Base-by-base conservation (phyloP, 805 yeast genomes). In the Candida yuanshanica region DNA sequence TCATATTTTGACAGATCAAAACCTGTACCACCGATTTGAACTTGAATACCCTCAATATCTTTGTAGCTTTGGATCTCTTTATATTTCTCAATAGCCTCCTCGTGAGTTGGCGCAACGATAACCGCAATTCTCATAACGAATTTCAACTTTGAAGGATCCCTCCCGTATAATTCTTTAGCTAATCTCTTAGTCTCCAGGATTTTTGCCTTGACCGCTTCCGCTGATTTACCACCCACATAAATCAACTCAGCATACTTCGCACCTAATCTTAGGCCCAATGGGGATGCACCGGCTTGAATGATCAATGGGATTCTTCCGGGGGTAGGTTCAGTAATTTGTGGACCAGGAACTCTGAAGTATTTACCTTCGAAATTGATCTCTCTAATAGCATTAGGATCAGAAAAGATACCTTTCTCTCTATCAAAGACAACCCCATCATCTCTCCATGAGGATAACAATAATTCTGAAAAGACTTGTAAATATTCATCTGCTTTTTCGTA, bases 221-320 rank as follows among this genome's bases (percentile, higher is more conserved):
- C 64, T 20, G 63, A 50, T 36, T 56, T 54, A 17, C 56, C 56
- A 18, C 59, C 51, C 14, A 65, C 55, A 43, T 65, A 65, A 14
- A 65, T 60, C 7, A 52, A 60, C 42, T 65, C 70, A 4, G 68
- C 70, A 46, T 64, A 56, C 38, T 56, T 55, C 17, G 70, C 69
- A 22, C 67, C 70, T 46, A 62, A 62, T 10, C 59, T 56, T 32
- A 55, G 51, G 6, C 70, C 70, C 12, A 50, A 52, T 20, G 53
- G 49, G 16, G 70, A 65, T 25, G 66, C 52, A 10, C 70, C 70
- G 2, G 70, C 70, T 45, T 65, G 70, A 27, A 65, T 52, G 26
- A 65, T 46, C 21, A 65, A 56, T 4, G 70, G 70, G 6, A 67
- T 48, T 48, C 70, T 55, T 42, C 66, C 70, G 4, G 66, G 66